A percentile compares a stretch with the other conserved stretches of the same genome.
These are phyloP conservation scores for Fusarium sp. DNA, from an alignment of 2,329 filamentous ascomycete species.

Conservation along the genomic window DNA sequence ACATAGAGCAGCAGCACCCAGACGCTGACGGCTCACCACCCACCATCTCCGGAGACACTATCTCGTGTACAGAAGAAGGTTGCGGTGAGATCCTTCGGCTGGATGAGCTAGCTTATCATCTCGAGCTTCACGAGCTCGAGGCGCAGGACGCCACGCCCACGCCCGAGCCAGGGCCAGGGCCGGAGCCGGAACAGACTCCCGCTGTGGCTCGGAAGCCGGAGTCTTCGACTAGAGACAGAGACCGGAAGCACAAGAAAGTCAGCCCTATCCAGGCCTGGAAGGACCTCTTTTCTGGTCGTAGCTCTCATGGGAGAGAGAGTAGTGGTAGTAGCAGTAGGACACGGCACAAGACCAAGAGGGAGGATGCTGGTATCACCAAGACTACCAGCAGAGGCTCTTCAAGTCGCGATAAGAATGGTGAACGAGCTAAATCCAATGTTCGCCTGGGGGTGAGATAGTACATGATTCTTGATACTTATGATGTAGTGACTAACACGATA, in stretches of 20 bases:
- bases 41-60: conserved; percentile 4
- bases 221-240: conserved; percentile 8
- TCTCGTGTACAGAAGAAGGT: conserved; percentile 44
- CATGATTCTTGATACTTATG: too few species aligned
- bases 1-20: conserved; percentile 43
- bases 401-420: conserved; percentile 1
- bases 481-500: not conserved
- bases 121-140: conserved; percentile 42
- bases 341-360: conserved; percentile 39
- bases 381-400: not conserved
- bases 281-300: conserved; percentile 28
- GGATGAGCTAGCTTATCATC: conserved; percentile 39
- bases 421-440: conserved; percentile 12
- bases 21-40: conserved; percentile 30
- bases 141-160: conserved; percentile 27
- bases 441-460: conserved; percentile 32
- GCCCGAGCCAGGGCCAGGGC: conserved; percentile 13
- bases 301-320: conserved; percentile 14
- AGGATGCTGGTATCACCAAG: conserved; percentile 17
- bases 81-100: conserved; percentile 64
- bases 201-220: conserved; percentile 14
- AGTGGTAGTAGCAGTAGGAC: conserved; percentile 23
- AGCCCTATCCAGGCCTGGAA: conserved; percentile 38
- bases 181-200: conserved; percentile 12
- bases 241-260: conserved; percentile 24